A percentile compares a stretch with the other conserved stretches of the same genome.
Conservation (phyloP, 2,329 filamentous ascomycete genomes). For the Cladosporium velox region DNA sequence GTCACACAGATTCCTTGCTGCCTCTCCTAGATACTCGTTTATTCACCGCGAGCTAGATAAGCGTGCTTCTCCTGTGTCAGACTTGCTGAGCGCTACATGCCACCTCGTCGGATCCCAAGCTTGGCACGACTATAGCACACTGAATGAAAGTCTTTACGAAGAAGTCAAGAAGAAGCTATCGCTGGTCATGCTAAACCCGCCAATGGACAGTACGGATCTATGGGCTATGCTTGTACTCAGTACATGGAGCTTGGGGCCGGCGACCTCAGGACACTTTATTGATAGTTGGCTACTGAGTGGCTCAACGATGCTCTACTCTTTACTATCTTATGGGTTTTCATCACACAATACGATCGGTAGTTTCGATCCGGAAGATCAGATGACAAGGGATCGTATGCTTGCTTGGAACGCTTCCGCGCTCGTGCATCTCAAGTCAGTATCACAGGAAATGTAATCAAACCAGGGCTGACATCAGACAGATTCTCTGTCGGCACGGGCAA, state of each 20-base stretch:
- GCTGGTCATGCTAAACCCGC: not conserved
- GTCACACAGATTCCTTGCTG: not conserved
- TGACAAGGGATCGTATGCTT: not conserved
- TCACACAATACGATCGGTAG: not conserved
- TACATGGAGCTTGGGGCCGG: not conserved
- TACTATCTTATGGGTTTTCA: not conserved
- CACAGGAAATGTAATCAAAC: not conserved
- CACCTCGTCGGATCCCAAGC: not conserved
- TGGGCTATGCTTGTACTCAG: constrained; percentile 11
- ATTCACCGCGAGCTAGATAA: not conserved
- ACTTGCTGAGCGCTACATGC: not conserved
- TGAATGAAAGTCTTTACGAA: not conserved
- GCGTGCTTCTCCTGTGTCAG: not conserved
- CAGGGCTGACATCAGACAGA: not conserved
- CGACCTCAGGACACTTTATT: not conserved
- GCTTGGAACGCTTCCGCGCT: not conserved
- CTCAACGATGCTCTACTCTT: not conserved
- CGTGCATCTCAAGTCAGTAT: not conserved
- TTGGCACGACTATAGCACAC: not conserved
- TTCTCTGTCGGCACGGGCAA: constrained; percentile 6
- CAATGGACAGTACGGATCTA: not conserved
- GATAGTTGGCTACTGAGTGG: not conserved
- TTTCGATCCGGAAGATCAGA: not conserved
- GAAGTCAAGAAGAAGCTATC: not conserved
- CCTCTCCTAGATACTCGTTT: not conserved